Percentiles rank a stretch among this genome's conserved stretches.
Evolutionary conservation across 164 flowering plant species (phyloP).

Genomic region (Paratinospora sagittata): DNA sequence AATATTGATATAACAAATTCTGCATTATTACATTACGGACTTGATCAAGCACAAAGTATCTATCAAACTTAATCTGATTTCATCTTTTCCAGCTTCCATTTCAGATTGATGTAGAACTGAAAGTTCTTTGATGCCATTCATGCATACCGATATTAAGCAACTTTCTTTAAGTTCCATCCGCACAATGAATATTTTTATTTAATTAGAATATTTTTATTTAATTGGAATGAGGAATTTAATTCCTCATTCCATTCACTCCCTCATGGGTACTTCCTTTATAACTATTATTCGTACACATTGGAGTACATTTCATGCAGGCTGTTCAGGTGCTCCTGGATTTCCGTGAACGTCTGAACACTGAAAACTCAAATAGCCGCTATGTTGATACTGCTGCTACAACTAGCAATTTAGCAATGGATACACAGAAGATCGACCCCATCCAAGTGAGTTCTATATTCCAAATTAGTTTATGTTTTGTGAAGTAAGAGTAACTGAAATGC

Average conservation of each 20-base stretch:
- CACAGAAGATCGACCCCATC: conserved; percentile 50
- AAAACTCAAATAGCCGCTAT: conserved; percentile 20
- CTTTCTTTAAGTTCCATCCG: neutral
- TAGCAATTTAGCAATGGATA: conserved; percentile 15
- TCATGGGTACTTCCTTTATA: neutral
- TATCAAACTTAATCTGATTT: neutral
- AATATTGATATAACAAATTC: too few species aligned
- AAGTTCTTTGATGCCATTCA: neutral
- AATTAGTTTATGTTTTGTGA: too few species aligned
- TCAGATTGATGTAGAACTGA: neutral
- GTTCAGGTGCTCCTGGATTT: conserved; percentile 61
- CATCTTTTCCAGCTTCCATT: neutral
- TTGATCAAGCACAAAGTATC: neutral
- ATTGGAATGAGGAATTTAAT: neutral
- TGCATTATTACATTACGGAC: too few species aligned
- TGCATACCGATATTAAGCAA: neutral
- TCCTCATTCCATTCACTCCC: too few species aligned
- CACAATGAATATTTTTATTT: neutral
- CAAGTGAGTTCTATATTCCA: conserved; percentile 56
- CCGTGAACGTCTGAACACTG: conserved; percentile 44
- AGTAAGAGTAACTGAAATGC: neutral
- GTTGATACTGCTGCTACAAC: conserved; percentile 20
- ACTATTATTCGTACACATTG: neutral
- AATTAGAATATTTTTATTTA: neutral
- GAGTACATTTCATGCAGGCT: conserved; percentile 43